These are phyloP conservation scores for Fusarium goolgardi DNA, from an alignment of 2,329 filamentous ascomycete species.

Conservation along the genomic window DNA sequence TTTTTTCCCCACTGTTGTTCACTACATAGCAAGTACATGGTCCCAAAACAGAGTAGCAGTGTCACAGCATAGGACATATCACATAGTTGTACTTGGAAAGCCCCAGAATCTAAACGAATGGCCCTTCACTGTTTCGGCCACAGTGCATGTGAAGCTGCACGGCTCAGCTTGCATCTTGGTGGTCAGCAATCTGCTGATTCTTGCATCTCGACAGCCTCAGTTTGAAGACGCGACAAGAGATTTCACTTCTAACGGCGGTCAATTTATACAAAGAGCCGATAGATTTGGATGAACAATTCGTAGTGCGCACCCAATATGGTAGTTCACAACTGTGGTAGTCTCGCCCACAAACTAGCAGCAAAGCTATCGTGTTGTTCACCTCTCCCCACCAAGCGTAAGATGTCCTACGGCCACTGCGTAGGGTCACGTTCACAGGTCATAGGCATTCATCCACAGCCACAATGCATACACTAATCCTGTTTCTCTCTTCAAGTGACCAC, in stretches of 20 bases:
- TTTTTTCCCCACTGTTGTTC: neutral
- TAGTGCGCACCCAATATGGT: no score
- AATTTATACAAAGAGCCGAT: neutral
- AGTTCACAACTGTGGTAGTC: fast-evolving
- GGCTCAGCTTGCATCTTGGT: conserved; percentile 14
- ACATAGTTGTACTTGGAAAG: neutral
- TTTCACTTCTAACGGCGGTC: neutral
- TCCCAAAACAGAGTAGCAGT: no score
- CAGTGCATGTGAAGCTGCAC: neutral
- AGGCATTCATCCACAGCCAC: neutral
- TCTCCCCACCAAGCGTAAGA: neutral
- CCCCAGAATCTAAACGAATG: neutral
- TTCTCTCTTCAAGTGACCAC: neutral
- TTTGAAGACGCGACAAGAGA: neutral
- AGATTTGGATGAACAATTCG: neutral
- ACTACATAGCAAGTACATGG: neutral
- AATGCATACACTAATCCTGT: neutral
- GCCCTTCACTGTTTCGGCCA: neutral
- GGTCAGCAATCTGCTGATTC: conserved; percentile 26
- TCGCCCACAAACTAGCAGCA: neutral
- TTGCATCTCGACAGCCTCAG: neutral
- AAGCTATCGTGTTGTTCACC: neutral
- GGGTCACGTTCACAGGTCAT: neutral
- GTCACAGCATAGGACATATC: neutral
- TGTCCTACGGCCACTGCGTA: neutral